Percentiles rank a stretch among this genome's conserved stretches.
phyloP scores from a whole-genome alignment of 1,139 yeast genomes.

The Saccharomyces pastorianus region DNA sequence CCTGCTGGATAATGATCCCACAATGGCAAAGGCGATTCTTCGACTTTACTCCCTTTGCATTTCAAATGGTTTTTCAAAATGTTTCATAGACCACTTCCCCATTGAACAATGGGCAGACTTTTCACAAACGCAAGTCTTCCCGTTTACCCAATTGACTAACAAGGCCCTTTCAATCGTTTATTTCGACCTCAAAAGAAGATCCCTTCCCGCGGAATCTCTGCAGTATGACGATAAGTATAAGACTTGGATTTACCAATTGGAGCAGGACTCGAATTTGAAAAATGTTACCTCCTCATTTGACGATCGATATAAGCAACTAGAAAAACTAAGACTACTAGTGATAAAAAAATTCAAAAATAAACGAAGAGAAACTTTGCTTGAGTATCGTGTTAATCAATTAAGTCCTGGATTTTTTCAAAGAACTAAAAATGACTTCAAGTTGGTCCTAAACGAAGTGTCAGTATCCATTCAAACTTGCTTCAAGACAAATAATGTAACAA shows the following conservation, averaged over 20 bases:
- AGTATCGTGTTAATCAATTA: slow-evolving; percentile 8
- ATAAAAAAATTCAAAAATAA: slow-evolving; percentile 8
- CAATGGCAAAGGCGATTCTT: slow-evolving; percentile 19
- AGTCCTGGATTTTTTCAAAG: slow-evolving; percentile 12
- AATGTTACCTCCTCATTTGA: slow-evolving; percentile 12
- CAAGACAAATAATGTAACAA: slow-evolving; percentile 12
- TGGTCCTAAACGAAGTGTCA: slow-evolving; percentile 11
- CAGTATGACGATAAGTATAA: slow-evolving; percentile 6
- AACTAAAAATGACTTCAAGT: slow-evolving; percentile 3
- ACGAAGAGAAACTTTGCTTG: slow-evolving; percentile 3
- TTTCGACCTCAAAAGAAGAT: slow-evolving; percentile 21
- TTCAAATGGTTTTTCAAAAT: slow-evolving; percentile 4
- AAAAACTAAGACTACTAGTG: slow-evolving; percentile 16
- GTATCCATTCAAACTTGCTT: slow-evolving; percentile 13
- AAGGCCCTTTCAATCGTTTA: slow-evolving; percentile 17
- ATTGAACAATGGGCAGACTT: slow-evolving; percentile 15
- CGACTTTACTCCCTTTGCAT: slow-evolving; percentile 17
- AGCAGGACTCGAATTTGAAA: slow-evolving; percentile 5
- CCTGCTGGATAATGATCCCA: slow-evolving; percentile 6
- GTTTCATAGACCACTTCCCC: slow-evolving; percentile 13
- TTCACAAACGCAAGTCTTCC: background rate
- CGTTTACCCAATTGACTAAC: slow-evolving; percentile 6
- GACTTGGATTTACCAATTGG: slow-evolving; percentile 10
- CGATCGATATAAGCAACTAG: slow-evolving; percentile 17
- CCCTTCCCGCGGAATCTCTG: slow-evolving; percentile 2